A percentile compares a stretch with the other conserved stretches of the same genome.
These are phyloP conservation scores for Pseudoneurospora amorphoporcata DNA, from an alignment of 495 filamentous ascomycete genomes.

Conservation along the genomic window DNA sequence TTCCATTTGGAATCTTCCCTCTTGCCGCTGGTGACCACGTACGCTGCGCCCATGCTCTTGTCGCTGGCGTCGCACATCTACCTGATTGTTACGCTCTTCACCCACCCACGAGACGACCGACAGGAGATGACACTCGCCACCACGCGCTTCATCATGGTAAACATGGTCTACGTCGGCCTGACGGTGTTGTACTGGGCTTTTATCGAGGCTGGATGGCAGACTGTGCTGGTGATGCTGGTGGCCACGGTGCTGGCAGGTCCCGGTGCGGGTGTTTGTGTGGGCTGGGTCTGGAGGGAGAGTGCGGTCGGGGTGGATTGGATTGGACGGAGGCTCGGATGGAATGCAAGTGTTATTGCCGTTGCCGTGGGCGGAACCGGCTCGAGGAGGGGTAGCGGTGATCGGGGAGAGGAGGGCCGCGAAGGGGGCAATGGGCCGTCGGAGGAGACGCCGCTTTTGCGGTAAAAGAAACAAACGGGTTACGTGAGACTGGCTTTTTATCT, in stretches of 20 bases:
- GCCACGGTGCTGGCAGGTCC: slow-evolving; percentile 23
- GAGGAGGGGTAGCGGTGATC: not conserved
- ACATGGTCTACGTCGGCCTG: slow-evolving; percentile 22
- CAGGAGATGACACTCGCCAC: slow-evolving; percentile 30
- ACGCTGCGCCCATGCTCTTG: slow-evolving; percentile 23
- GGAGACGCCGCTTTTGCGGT: slow-evolving; percentile 23
- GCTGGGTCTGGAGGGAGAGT: slow-evolving; percentile 28
- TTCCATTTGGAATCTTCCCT: slow-evolving; percentile 25
- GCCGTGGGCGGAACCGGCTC: slow-evolving; percentile 13
- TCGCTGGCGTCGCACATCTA: slow-evolving; percentile 23
- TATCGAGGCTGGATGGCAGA: slow-evolving; percentile 26
- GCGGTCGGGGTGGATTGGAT: slow-evolving; percentile 16
- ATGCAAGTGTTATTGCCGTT: slow-evolving; percentile 16
- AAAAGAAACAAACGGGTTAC: not conserved
- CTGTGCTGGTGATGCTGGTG: slow-evolving; percentile 17
- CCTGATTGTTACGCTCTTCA: slow-evolving; percentile 18
- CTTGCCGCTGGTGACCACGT: slow-evolving; percentile 17
- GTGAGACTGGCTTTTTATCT: not conserved
- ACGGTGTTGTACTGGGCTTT: slow-evolving; percentile 34
- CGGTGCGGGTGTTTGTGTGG: slow-evolving; percentile 28
- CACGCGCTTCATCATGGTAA: slow-evolving; percentile 25
- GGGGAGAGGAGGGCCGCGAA: slow-evolving; percentile 1
- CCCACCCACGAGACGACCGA: slow-evolving; percentile 21
- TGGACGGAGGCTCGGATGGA: not conserved
- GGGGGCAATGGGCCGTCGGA: slow-evolving; percentile 4